Evolutionary conservation across 768 basidiomycete genomes (phyloP), one percentile per base, ranked within the genome.

Genomic region (Lactifluus subvellereus): DNA sequence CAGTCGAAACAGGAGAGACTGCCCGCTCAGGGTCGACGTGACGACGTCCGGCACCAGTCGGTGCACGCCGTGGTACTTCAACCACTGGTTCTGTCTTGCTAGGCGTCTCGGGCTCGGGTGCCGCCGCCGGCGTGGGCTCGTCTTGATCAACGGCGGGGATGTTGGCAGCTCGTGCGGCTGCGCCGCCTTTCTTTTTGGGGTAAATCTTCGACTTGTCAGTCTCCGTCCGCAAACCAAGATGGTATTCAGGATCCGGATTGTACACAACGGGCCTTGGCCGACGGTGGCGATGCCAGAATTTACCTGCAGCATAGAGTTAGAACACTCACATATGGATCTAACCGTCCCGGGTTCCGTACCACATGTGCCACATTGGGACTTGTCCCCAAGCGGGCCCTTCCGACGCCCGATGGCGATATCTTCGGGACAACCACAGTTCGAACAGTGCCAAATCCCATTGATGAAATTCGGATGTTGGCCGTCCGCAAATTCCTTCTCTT

Each of bases 381-480:
- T 93, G 70, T 91, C 87, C 8, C 94, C 94, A 52, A 93, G 77
- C 1, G 92, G 94, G 1, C 95, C 94, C 69, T 95, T 95, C 67
- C 93, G 80, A 64, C 91, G 77, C 2, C 94, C 94, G 48, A 93
- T 77, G 3, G 92, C 91, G 61, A 96, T 86, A 68, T 77, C 84
- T 71, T 92, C 93, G 0, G 94, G 94, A 71, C 90, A 90, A 6
- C 94, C 94, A 69, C 92, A 97, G 70, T 94, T 96, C 20, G 91
- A 93, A 71, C 94, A 98, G 75, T 94, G 91, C 94, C 94, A 97
- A 4, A 90, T 80, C 1, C 91, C 92, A 67, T 94, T 78, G 71
- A 94, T 88, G 68, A 83, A 79, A 71, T 92, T 90, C 43, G 86
- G 80, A 69, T 90, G 90, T 70, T 91, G 89, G 8, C 89, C 88